Evolutionary conservation across 495 filamentous ascomycete species (phyloP), one percentile per base, ranked within the genome.

Genomic region (Penicillium herquei): DNA sequence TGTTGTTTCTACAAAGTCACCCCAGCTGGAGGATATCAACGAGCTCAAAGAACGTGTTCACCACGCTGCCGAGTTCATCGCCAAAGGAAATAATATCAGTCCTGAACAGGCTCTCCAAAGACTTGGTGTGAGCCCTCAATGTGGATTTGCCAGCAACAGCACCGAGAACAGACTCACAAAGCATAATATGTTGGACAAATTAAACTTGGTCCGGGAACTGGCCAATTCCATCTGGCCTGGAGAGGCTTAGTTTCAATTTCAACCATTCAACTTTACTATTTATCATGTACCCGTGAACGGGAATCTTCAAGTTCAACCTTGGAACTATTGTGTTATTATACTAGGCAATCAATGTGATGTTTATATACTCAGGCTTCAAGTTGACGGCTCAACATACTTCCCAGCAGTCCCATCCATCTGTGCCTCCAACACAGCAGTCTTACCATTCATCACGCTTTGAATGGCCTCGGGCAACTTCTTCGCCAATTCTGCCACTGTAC

Each of bases 351-450:
- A 39, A 10, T 1, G 6, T 6, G 6, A n/a, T n/a, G 13, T 6
- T 39, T 39, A 10, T 39, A 3, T 39, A 9, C 35, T n/a, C n/a
- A n/a, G n/a, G n/a, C n/a, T 39, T 39, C 35, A 39, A 39, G 21
- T 26, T 26, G 21, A 26, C 2, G 21, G 21, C 21, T 32, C 43
- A 46, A 46, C 26, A 64, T 76, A 74, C 43, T 78, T 78, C 7
- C 75, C 77, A 2, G 54, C 61, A 8, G 68, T 70, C 11, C 76
- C 77, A 48, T 80, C 77, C 39, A 81, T 61, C 48, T 79, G 76
- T 21, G 73, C 79, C 56, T 84, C 83, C 62, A 91, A 57, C 6
- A 94, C 90, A 0, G 90, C 89, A 14, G 79, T 78, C 54, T 79
- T 83, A 0, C 90, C 90, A 30, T 71, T 74, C 63, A 84, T 69